These are phyloP conservation scores for Chrysoporthe puriensis DNA, from an alignment of 2,329 filamentous ascomycete species.

Conservation along the genomic window DNA sequence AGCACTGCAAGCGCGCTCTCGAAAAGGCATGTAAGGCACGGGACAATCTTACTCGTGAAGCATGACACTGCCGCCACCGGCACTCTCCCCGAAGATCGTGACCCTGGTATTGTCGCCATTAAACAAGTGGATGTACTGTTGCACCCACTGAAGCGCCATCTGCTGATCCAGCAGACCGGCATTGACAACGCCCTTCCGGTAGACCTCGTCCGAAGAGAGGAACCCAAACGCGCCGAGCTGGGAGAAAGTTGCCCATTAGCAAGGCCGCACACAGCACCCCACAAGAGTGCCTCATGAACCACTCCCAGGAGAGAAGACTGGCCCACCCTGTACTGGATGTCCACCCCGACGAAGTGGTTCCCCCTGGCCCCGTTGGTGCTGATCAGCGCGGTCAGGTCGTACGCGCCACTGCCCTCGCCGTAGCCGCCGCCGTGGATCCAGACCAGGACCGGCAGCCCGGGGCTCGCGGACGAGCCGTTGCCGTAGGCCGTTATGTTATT, in stretches of 20 bases:
- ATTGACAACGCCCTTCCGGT: constrained; percentile 44
- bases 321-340: constrained; percentile 7
- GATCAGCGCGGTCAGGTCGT: background rate
- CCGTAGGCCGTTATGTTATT: background rate
- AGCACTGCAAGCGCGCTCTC: background rate
- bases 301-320: background rate
- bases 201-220: constrained; percentile 29
- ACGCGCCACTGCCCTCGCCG: background rate
- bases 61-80: constrained; percentile 55
- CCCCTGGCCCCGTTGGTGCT: constrained; percentile 1
- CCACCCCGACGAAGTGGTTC: background rate
- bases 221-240: constrained; percentile 31
- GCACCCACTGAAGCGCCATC: constrained; percentile 56
- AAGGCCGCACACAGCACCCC: too few species aligned
- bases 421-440: constrained; percentile 8
- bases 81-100: constrained; percentile 58
- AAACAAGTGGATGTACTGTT: constrained; percentile 55
- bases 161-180: constrained; percentile 58
- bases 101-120: constrained; percentile 57
- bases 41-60: constrained; percentile 34
- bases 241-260: background rate
- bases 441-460: constrained; percentile 1
- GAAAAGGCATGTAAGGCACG: background rate
- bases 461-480: background rate
- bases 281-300: too few species aligned